Conservation (phyloP, 75 land plant genomes). For the Pinus tabuliformis region DNA sequence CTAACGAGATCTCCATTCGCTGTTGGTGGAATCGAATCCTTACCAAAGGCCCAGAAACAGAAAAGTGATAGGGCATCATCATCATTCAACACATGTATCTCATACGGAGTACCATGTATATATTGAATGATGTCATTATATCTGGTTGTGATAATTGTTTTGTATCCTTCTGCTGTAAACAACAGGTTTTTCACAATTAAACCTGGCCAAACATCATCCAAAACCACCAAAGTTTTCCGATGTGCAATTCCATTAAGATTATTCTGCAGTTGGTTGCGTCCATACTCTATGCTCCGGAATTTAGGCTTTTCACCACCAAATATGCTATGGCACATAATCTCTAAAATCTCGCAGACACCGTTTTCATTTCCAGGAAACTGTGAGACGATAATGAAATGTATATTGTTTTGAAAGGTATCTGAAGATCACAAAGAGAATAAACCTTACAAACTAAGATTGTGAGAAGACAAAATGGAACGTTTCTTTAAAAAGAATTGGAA, state of each 20-base stretch:
- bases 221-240: constrained; percentile 16
- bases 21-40: constrained; percentile 19
- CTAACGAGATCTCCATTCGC: constrained; percentile 29
- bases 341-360: neutral
- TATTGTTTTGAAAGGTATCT: constrained; percentile 36
- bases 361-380: constrained; percentile 24
- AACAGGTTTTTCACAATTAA: constrained; percentile 29
- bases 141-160: constrained; percentile 37
- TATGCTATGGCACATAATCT: constrained; percentile 22
- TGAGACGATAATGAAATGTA: constrained; percentile 44
- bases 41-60: constrained; percentile 43
- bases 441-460: too few relatives aligned
- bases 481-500: too few relatives aligned
- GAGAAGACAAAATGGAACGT: too few relatives aligned
- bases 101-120: neutral
- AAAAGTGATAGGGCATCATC: constrained; percentile 42
- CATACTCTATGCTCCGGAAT: too few relatives aligned
- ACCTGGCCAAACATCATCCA: constrained; percentile 55
- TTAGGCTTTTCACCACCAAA: too few relatives aligned
- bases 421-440: neutral
- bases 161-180: constrained; percentile 28
- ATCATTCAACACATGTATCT: constrained; percentile 29
- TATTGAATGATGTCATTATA: neutral
- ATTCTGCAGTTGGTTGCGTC: too few relatives aligned
- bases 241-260: neutral